Evolutionary conservation across 2,329 filamentous ascomycete genomes (phyloP), one percentile per base, ranked within the genome.

Genomic region (Apiospora phragmitis): DNA sequence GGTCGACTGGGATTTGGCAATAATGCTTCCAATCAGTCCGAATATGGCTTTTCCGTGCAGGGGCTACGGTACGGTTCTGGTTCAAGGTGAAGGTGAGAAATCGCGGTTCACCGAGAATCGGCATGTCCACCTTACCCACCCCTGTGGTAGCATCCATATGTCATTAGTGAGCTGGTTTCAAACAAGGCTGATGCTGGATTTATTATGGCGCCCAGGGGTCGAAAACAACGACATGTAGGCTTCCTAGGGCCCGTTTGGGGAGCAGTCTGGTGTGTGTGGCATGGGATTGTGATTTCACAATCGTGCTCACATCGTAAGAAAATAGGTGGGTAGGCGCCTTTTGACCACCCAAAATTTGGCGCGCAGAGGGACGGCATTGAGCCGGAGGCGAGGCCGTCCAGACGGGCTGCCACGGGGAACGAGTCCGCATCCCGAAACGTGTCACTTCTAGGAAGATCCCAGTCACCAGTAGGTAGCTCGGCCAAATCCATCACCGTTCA

Each of bases 171-270:
- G 18, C 55, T n/a, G 55, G 18, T 62, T 38, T 32, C 32, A 38
- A 62, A 62, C 55, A 62, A 38, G 55, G 55, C 55, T 62, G 55
- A 62, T 62, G 55, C 55, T n/a, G 55, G 55, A 38, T 62, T 62
- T 38, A 62, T 62, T 62, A 62, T 62, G 55, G 55, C 32, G 32
- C 55, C 55, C 55, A 62, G 55, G 55, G 55, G 55, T 35, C 55
- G 55, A 62, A 62, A 62, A 62, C 55, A 62, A 62, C 38, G 55
- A 38, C 32, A 18, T 51, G 55, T 62, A 32, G 55, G 55, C 32
- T 62, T 62, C 55, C 55, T 21, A 62, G 55, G 55, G 55, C 55
- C 55, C 18, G 55, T 62, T 38, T 62, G 55, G 55, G 55, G 32
- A 62, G 32, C 32, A 7, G 38, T 1, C 38, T 12, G 1, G 38